These are phyloP conservation scores for Phyllosticta citriasiana DNA, from an alignment of 2,329 filamentous ascomycete genomes.

Conservation along the genomic window DNA sequence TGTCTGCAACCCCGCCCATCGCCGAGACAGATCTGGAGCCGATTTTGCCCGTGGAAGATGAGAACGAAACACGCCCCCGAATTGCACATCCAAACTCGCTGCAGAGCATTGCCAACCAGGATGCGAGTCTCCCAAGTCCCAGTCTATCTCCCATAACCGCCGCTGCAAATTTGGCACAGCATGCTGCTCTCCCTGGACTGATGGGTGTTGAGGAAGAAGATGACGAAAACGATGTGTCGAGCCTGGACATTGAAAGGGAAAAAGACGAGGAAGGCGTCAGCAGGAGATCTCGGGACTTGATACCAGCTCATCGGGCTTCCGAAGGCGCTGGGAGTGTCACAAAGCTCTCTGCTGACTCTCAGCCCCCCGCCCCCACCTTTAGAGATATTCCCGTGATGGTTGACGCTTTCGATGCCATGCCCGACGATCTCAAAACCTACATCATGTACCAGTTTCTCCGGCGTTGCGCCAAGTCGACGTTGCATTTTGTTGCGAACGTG, in stretches of 20 bases:
- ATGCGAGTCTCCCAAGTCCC: constrained; percentile 88
- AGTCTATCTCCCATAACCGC: constrained; percentile 84
- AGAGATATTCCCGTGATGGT: constrained; percentile 80
- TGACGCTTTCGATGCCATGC: constrained; percentile 83
- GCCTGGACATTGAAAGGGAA: constrained; percentile 20
- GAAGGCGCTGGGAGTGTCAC: neutral
- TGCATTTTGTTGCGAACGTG: constrained; percentile 80
- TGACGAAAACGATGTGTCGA: constrained; percentile 27
- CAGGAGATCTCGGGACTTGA: neutral
- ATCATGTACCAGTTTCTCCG: constrained; percentile 94
- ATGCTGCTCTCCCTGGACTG: constrained; percentile 20
- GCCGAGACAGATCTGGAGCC: constrained; percentile 61
- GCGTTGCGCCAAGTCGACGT: constrained; percentile 74
- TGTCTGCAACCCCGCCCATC: constrained; percentile 66
- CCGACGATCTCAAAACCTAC: constrained; percentile 83
- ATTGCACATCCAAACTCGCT: constrained; percentile 39
- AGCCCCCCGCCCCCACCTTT: constrained; percentile 34
- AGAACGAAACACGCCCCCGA: constrained; percentile 2
- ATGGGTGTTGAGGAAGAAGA: constrained; percentile 18
- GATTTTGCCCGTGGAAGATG: constrained; percentile 34
- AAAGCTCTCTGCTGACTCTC: constrained; percentile 18
- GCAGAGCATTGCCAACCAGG: constrained; percentile 65
- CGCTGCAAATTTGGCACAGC: constrained; percentile 50
- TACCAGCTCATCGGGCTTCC: neutral
- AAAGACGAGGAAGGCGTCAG: neutral